Evolutionary conservation across 495 filamentous ascomycete genomes (phyloP), one percentile per base, ranked within the genome.

Genomic region (Penicillium argentinense): DNA sequence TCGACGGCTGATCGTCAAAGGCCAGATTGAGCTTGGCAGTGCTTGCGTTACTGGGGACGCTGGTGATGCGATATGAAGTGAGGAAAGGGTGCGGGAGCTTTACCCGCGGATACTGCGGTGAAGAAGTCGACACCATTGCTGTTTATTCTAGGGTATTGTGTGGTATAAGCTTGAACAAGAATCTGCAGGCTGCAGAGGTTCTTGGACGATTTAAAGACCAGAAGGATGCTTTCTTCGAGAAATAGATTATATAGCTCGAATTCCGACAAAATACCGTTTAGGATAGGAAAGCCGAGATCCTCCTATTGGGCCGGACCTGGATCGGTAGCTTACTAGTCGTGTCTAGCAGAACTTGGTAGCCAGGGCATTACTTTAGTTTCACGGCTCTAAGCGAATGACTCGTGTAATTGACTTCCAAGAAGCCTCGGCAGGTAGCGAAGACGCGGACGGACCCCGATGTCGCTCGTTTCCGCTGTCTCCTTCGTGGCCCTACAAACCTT

Each of bases 61-160:
- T 32, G 17, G 60, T 49, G 49, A 72, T 65, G 22, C 49, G 57
- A 40, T 63, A 65, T 45, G 59, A 19, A 11, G 59, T 62, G 16
- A 65, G 46, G 27, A 58, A 65, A 24, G 62, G 62, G 16, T 65
- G 62, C 14, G 62, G 62, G 32, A 65, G 57, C 41, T 65, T 65
- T 7, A 65, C 60, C 14, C 45, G 30, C 9, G 62, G 59, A 22
- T 63, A 65, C 33, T 52, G 38, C 19, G 49, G 56, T 11, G 42
- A 28, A 40, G 21, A 19, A 19, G 25, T 46, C 6, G 55, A 49
- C 9, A 33, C 32, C 62, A 65, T 36, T 8, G 28, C 28, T n/a
- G 28, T 30, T 4, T 26, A 26, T 5, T 3, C 13, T 12, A 18
- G 18, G 9, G 33, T 36, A 13, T 33, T 14, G 17, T 5, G 7